A percentile compares a stretch with the other conserved stretches of the same genome.
phyloP scores from a whole-genome alignment of 2,329 filamentous ascomycete genomes.

The Escovopsis sp. region DNA sequence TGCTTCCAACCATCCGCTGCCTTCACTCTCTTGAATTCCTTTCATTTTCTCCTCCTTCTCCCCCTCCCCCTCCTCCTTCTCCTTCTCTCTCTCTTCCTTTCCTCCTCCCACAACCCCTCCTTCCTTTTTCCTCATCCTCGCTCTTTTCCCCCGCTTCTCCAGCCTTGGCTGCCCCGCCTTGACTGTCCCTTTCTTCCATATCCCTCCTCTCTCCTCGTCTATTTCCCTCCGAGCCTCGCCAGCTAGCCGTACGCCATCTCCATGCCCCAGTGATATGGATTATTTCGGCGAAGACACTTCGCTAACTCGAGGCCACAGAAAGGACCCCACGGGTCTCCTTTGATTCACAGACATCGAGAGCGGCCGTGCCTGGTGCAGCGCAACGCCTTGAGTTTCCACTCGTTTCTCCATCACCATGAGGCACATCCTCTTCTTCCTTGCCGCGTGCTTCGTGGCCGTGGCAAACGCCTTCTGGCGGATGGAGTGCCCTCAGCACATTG shows the following conservation, averaged over 20 bases:
- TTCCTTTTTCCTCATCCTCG: constrained; percentile 1
- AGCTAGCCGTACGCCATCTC: too few species aligned
- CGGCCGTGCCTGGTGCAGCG: too few species aligned
- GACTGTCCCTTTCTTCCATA: background rate
- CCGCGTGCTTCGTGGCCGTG: constrained; percentile 19
- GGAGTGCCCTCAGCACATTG: constrained; percentile 59
- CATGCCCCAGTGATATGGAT: too few species aligned
- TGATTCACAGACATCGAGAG: too few species aligned
- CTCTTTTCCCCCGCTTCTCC: background rate
- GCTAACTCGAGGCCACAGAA: too few species aligned
- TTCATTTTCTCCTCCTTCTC: background rate
- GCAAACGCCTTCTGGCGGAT: constrained; percentile 75
- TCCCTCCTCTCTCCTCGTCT: too few species aligned
- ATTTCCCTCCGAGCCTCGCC: too few species aligned
- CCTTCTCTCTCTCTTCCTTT: constrained; percentile 1
- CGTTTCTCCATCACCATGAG: constrained; percentile 9
- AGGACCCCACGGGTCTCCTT: too few species aligned
- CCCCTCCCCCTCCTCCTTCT: constrained; percentile 3
- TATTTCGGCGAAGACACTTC: too few species aligned
- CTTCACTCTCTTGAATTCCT: too few species aligned
- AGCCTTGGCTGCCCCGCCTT: background rate
- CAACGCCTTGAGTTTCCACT: too few species aligned
- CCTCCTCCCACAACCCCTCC: constrained; percentile 1
- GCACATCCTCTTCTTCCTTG: constrained; percentile 19
- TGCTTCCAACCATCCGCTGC: too few species aligned